Evolutionary conservation across 345 rosid species (phyloP).

Genomic region (Dimocarpus longan): DNA sequence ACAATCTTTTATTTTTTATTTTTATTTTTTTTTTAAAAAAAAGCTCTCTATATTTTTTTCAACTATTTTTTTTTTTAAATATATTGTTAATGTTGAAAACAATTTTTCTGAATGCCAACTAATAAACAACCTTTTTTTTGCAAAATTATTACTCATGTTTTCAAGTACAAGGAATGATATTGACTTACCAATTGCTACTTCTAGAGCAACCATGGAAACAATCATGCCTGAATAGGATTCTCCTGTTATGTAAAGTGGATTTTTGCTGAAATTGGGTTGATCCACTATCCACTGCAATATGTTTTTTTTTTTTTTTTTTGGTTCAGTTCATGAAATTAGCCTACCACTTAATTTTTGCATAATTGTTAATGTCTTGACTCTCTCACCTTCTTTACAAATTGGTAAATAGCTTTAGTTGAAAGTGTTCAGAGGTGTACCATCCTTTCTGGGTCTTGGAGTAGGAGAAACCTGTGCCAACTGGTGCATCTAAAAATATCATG

Average conservation of each 20-base stretch:
- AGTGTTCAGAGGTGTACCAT: conserved; percentile 19
- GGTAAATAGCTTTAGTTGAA: conserved; percentile 11
- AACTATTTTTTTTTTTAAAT: too few species aligned
- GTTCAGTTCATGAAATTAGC: neutral
- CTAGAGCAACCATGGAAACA: conserved; percentile 31
- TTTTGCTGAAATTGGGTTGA: conserved; percentile 33
- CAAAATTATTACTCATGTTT: too few species aligned
- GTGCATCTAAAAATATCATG: conserved; percentile 38
- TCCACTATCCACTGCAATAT: conserved; percentile 40
- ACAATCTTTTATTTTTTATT: too few species aligned
- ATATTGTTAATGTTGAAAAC: too few species aligned
- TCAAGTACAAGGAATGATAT: too few species aligned
- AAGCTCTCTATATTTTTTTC: too few species aligned
- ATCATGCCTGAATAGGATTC: conserved; percentile 54
- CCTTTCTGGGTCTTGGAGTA: conserved; percentile 27
- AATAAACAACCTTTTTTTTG: too few species aligned
- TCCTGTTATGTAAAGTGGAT: conserved; percentile 43
- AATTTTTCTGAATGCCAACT: too few species aligned
- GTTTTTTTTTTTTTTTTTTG: too few species aligned
- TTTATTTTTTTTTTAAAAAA: too few species aligned
- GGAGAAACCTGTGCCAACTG: conserved; percentile 43
- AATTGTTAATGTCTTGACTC: too few species aligned
- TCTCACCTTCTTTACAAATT: conserved; percentile 34
- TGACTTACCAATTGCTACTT: neutral
- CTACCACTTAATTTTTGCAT: too few species aligned